Evolutionary conservation across 805 yeast species (phyloP).

Genomic region (Lachancea meyersii): DNA sequence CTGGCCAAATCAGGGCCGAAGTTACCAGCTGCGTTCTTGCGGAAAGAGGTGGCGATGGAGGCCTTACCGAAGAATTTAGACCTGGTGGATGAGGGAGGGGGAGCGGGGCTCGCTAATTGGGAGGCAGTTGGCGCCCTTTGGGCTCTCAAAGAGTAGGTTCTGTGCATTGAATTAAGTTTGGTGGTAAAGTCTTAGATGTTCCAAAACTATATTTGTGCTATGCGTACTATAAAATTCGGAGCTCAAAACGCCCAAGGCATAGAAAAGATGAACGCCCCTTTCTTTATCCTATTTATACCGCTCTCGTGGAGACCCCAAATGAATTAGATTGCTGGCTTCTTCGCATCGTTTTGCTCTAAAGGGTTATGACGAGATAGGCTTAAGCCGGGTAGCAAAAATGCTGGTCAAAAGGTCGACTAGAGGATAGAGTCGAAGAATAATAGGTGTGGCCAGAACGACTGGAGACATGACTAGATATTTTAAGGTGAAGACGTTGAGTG

Average conservation of each 20-base stretch:
- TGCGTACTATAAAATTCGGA: too few species aligned
- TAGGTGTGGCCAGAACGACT: not conserved
- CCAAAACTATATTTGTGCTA: too few species aligned
- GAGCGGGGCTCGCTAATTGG: constrained; percentile 73
- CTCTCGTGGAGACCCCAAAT: not conserved
- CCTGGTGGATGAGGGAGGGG: constrained; percentile 69
- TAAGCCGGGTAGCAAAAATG: constrained; percentile 8
- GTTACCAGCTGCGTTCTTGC: constrained; percentile 83
- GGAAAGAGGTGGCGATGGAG: constrained; percentile 60
- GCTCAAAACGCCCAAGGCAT: too few species aligned
- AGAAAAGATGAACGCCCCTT: too few species aligned
- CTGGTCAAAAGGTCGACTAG: not conserved
- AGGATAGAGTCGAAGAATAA: not conserved
- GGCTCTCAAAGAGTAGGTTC: constrained; percentile 77
- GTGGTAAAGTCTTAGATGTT: not conserved
- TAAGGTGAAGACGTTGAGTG: not conserved
- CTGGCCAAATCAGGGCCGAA: constrained; percentile 93
- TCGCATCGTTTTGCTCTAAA: constrained; percentile 8
- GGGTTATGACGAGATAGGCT: constrained; percentile 4
- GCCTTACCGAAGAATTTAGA: constrained; percentile 72
- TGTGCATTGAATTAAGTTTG: too few species aligned
- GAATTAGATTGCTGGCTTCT: constrained; percentile 4
- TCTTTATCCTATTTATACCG: constrained; percentile 4
- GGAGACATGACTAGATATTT: not conserved
- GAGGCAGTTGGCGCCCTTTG: constrained; percentile 79